Evolutionary conservation across 148 eudicot species (phyloP), one percentile per base, ranked within the genome.

Genomic region (Polygonum maritimum): DNA sequence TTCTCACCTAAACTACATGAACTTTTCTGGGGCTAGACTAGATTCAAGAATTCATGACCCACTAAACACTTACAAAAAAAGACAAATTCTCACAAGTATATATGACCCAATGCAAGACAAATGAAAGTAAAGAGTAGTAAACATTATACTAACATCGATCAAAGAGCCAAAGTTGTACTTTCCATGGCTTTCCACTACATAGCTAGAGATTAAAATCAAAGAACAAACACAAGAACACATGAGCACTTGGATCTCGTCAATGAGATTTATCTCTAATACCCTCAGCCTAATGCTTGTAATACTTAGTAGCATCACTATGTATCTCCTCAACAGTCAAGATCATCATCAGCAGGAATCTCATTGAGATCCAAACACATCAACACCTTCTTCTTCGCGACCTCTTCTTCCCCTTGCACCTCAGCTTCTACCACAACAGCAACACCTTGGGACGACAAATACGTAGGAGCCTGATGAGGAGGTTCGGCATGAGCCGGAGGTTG

Each of bases 321-420:
- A 15, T 9, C 26, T 22, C 67, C 2, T 7, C 19, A 7, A 5
- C 31, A 60, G 11, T 26, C 54, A 49, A 49, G 31, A 26, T 26
- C 8, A 6, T 44, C 67, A 60, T 60, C 67, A 60, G 36, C 38
- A 2, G 69, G 69, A 62, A 26, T 62, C 38, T 62, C 69, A 62
- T 62, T 62, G 6, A 62, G 38, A 62, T 62, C 38, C 4, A 62
- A 62, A 62, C 5, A 3, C 69, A 13, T 60, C 10, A 22, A 9
- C 13, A 19, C 12, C 9, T 18, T 8, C 3, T 21, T 22, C 19
- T 22, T 57, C 22, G 63, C 63, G 8, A 19, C 60, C 7, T 54
- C 5, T n/a, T 54, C 60, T 6, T 19, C 6, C 11, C 60, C 58
- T 69, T 57, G 57, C 78, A 22, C 79, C 41, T 47, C 79, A 13